phyloP scores from a whole-genome alignment of 2,329 filamentous ascomycete genomes.

The Cordyceps fumosorosea region DNA sequence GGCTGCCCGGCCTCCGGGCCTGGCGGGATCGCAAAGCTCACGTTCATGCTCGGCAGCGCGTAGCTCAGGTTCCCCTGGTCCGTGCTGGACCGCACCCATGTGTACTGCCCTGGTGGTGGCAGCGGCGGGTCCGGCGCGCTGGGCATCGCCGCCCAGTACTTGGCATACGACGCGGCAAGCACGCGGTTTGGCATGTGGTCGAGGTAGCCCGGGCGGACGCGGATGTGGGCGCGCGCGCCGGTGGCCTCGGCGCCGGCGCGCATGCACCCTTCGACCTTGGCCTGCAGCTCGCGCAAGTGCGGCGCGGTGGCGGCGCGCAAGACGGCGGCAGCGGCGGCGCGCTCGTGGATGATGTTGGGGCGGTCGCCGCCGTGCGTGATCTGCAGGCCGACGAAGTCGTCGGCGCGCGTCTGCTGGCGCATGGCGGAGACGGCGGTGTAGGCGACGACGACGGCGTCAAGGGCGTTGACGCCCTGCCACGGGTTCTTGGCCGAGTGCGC shows the following conservation, averaged over 20 bases:
- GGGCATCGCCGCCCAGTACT: slow-evolving; percentile 36
- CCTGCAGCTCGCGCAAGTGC: slow-evolving; percentile 31
- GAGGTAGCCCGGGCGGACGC: slow-evolving; percentile 36
- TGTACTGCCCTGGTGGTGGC: slow-evolving; percentile 32
- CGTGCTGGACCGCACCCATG: slow-evolving; percentile 46
- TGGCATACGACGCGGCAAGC: slow-evolving; percentile 38
- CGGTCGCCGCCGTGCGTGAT: slow-evolving; percentile 47
- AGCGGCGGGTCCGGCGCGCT: slow-evolving; percentile 18
- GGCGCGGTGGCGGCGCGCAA: slow-evolving; percentile 19
- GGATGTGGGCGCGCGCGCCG: slow-evolving; percentile 39
- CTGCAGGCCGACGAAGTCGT: slow-evolving; percentile 43
- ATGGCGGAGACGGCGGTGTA: slow-evolving; percentile 44
- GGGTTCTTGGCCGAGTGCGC: slow-evolving; percentile 52
- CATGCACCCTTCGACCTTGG: slow-evolving; percentile 37
- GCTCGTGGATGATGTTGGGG: slow-evolving; percentile 51
- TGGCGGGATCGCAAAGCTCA: slow-evolving; percentile 45
- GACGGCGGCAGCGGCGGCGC: slow-evolving; percentile 32
- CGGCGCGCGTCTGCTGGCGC: slow-evolving; percentile 49
- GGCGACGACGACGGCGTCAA: slow-evolving; percentile 47
- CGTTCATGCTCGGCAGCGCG: slow-evolving; percentile 47
- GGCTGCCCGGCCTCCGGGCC: slow-evolving; percentile 18
- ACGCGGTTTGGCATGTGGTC: slow-evolving; percentile 49
- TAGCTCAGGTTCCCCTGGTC: slow-evolving; percentile 55
- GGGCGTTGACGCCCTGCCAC: slow-evolving; percentile 53
- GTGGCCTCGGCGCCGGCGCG: slow-evolving; percentile 33